Percentiles rank a stretch among this genome's conserved stretches.
These are phyloP conservation scores for Neopestalotiopsis sp. DNA, from an alignment of 2,329 filamentous ascomycete species.

Conservation along the genomic window DNA sequence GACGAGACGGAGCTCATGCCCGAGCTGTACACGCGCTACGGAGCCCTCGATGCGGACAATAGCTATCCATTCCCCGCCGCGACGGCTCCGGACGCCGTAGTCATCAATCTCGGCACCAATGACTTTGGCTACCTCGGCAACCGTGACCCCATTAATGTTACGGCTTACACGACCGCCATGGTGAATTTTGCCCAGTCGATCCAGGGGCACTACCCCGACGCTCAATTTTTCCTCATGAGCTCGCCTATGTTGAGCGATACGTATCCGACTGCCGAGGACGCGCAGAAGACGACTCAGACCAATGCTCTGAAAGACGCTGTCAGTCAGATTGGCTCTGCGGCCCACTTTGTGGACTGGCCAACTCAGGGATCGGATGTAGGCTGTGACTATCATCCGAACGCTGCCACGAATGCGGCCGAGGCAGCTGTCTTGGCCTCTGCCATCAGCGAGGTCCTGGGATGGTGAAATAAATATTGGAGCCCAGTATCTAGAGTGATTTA, in stretches of 20 bases:
- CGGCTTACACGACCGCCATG: slow-evolving; percentile 34
- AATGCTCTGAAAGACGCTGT: slow-evolving; percentile 41
- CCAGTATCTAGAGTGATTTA: too few relatives aligned
- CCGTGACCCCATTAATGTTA: slow-evolving; percentile 35
- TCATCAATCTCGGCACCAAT: slow-evolving; percentile 51
- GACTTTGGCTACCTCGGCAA: slow-evolving; percentile 44
- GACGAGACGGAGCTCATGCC: slow-evolving; percentile 44
- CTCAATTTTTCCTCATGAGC: slow-evolving; percentile 45
- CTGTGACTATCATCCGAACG: slow-evolving; percentile 49
- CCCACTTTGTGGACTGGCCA: slow-evolving; percentile 48
- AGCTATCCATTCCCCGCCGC: slow-evolving; percentile 44
- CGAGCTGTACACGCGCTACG: slow-evolving; percentile 47
- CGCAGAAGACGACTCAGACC: slow-evolving; percentile 43
- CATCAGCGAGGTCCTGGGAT: slow-evolving; percentile 22
- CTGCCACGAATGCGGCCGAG: slow-evolving; percentile 40
- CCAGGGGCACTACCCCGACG: slow-evolving; percentile 40
- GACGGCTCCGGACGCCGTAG: slow-evolving; percentile 39
- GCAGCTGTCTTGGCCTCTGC: slow-evolving; percentile 36
- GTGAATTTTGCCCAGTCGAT: slow-evolving; percentile 40
- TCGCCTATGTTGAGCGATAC: slow-evolving; percentile 45
- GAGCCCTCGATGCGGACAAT: slow-evolving; percentile 43
- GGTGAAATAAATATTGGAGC: not conserved
- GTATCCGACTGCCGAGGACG: slow-evolving; percentile 33
- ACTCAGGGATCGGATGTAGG: slow-evolving; percentile 45
- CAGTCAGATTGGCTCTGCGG: slow-evolving; percentile 33